Conservation (phyloP, 257 asterid species). For the Anisodus acutangulus region DNA sequence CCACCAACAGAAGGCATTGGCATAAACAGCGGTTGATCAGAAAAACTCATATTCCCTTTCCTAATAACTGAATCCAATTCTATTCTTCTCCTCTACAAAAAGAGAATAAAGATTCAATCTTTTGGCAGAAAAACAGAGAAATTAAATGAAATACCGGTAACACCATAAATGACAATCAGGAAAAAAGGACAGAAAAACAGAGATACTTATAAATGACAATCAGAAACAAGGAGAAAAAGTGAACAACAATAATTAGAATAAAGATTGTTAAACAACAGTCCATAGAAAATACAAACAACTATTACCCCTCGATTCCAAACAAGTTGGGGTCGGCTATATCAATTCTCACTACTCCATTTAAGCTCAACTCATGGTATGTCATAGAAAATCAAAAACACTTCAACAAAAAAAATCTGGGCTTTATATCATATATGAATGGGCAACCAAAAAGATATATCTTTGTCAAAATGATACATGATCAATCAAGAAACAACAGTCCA, state of each 20-base stretch:
- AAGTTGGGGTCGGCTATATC: neutral
- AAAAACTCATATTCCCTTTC: slow-evolving; percentile 58
- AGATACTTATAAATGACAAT: neutral
- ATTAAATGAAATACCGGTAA: neutral
- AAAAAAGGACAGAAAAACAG: neutral
- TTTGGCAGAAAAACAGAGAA: neutral
- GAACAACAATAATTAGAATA: neutral
- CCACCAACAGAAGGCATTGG: slow-evolving; percentile 48
- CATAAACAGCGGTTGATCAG: slow-evolving; percentile 48
- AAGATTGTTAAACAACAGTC: neutral
- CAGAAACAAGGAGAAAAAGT: neutral
- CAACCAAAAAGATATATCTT: too few relatives aligned
- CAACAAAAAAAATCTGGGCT: neutral
- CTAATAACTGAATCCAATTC: neutral
- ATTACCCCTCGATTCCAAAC: neutral
- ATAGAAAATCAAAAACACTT: neutral
- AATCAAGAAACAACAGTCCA: too few relatives aligned
- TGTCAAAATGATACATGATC: too few relatives aligned
- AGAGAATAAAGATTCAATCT: neutral
- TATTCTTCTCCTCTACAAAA: neutral
- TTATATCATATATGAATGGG: neutral
- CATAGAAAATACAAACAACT: neutral
- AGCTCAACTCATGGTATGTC: neutral
- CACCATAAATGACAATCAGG: neutral
- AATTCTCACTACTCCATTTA: neutral